phyloP scores from a whole-genome alignment of 2,329 filamentous ascomycete species.

The Aphanocladium album region DNA sequence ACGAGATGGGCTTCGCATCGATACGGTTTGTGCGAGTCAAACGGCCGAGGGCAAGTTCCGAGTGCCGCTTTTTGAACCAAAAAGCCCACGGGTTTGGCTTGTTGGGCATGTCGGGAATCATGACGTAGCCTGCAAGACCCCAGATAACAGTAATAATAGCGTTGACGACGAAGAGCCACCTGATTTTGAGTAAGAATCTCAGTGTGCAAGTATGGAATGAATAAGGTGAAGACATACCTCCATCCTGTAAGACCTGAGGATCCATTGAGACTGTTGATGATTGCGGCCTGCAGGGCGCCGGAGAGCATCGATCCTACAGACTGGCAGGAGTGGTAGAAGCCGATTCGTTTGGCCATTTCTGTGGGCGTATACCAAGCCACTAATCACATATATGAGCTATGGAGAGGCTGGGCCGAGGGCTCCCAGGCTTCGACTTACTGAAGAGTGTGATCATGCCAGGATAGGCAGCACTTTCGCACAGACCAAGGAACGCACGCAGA shows the following conservation, averaged over 20 bases:
- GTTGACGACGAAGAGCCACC: conserved; percentile 42
- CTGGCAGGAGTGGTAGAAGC: conserved; percentile 38
- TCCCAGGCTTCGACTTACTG: no score
- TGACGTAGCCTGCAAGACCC: conserved; percentile 28
- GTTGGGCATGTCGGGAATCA: conserved; percentile 31
- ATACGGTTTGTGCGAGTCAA: conserved; percentile 21
- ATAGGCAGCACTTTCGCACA: conserved; percentile 31
- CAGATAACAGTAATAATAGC: conserved; percentile 31
- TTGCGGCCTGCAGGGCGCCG: conserved; percentile 37
- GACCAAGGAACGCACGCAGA: conserved; percentile 37
- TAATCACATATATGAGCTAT: neutral
- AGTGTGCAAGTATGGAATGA: no score
- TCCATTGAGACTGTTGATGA: conserved; percentile 35
- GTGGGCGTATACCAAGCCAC: conserved; percentile 36
- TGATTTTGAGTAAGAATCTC: neutral
- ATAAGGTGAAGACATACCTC: conserved; percentile 28
- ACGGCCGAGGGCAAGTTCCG: conserved; percentile 23
- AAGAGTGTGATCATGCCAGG: conserved; percentile 33
- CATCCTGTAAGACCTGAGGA: conserved; percentile 34
- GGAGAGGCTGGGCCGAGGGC: no score
- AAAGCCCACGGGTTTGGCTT: conserved; percentile 22
- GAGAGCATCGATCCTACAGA: conserved; percentile 37
- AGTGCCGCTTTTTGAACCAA: conserved; percentile 26
- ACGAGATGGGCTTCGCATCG: conserved; percentile 22
- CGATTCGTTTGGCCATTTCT: conserved; percentile 36